These are phyloP conservation scores for Uncinocarpus reesii DNA, from an alignment of 2,329 filamentous ascomycete species.

Conservation along the genomic window DNA sequence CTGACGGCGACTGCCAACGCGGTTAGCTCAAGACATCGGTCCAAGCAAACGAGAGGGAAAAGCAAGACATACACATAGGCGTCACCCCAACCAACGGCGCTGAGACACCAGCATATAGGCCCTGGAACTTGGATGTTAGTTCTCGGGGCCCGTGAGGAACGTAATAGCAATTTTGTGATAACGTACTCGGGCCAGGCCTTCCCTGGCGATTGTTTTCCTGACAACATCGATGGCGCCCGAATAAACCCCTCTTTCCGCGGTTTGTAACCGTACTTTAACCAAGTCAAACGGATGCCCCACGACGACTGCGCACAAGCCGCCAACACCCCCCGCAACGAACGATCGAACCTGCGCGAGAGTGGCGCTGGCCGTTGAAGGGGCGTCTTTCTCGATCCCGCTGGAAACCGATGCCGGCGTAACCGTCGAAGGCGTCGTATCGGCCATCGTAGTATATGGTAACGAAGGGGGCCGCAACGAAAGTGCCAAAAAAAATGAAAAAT, in stretches of 20 bases:
- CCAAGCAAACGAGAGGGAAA: not conserved
- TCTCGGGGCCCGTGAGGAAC: not conserved
- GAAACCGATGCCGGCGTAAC: slow-evolving; percentile 24
- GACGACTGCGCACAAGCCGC: slow-evolving; percentile 84
- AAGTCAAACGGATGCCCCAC: slow-evolving; percentile 96
- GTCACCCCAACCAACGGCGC: slow-evolving; percentile 92
- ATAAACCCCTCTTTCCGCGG: slow-evolving; percentile 88
- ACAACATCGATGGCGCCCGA: slow-evolving; percentile 84
- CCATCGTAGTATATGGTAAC: not conserved
- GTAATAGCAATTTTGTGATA: not conserved
- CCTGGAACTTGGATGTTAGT: slow-evolving; percentile 39
- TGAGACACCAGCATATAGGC: slow-evolving; percentile 92
- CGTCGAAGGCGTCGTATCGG: slow-evolving; percentile 26
- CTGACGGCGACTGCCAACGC: slow-evolving; percentile 48
- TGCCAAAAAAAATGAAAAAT: slow-evolving; percentile 1
- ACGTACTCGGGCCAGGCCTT: slow-evolving; percentile 57
- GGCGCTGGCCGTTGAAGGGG: slow-evolving; percentile 29
- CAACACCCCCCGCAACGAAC: slow-evolving; percentile 79
- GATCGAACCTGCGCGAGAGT: slow-evolving; percentile 62
- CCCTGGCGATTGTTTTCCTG: slow-evolving; percentile 72
- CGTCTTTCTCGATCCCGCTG: slow-evolving; percentile 23
- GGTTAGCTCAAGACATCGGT: not conserved
- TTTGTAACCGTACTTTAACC: slow-evolving; percentile 95
- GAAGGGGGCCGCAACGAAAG: not conserved
- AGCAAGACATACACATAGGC: slow-evolving; percentile 76